Evolutionary conservation across 768 basidiomycete genomes (phyloP), one percentile per base, ranked within the genome.

Genomic region (Amanita phalloides): DNA sequence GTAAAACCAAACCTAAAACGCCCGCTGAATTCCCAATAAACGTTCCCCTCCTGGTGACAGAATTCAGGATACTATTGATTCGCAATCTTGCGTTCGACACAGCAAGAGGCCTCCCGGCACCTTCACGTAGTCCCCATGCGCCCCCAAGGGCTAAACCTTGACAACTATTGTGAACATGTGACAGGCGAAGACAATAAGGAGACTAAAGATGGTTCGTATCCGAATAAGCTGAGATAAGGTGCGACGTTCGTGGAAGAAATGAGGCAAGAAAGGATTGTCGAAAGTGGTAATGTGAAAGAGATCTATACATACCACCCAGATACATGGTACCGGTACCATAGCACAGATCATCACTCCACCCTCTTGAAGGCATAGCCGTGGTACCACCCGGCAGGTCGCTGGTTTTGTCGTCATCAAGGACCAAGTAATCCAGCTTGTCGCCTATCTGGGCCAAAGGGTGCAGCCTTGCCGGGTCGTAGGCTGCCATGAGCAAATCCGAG

Each of bases 261-360:
- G 71, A 76, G 71, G 72, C 66, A 68, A 61, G 67, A 66, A 69
- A 66, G 67, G 64, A 60, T 60, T 64, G 62, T 70, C 75, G 66
- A 73, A 76, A 74, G 66, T 55, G 73, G 74, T 72, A 75, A 78
- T 71, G 73, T 77, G 75, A 80, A 78, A 75, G 78, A 78, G 76
- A 74, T 75, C 66, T 53, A 54, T 48, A 84, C 90, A 65, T 65
- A 97, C 95, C 95, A 68, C 88, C 79, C 53, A 99, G 83, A 82
- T 99, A 99, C 74, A 93, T 96, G 58, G 94, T 94, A 57, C 96
- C 96, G 61, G 94, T 97, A 63, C 96, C 96, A 71, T 98, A 97
- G 79, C 93, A 97, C 54, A 99, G 72, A 73, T 99, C 96, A 74
- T 99, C 96, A 71, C 91, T 90, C 94, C 92, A 98, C 56, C 96